Percentiles rank a stretch among this genome's conserved stretches.
Conservation (phyloP, 2,329 filamentous ascomycete genomes). For the Aspergillus sclerotialis region DNA sequence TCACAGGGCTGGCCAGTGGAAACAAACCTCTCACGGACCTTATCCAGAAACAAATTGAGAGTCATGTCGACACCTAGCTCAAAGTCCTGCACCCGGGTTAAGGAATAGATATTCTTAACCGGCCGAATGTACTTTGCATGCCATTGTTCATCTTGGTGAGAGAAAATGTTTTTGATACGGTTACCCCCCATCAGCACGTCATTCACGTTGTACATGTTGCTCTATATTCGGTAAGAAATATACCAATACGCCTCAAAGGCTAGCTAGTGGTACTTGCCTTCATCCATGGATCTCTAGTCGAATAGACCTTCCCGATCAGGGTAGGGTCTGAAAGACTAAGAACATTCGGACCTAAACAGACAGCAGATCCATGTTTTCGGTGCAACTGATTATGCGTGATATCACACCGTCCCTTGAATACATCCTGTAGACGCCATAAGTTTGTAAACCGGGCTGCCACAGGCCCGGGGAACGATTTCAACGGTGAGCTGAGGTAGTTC, state of each 20-base stretch:
- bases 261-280: constrained; percentile 11
- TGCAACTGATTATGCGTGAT: constrained; percentile 62
- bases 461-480: constrained; percentile 58
- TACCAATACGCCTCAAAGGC: too few relatives aligned
- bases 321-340: constrained; percentile 68
- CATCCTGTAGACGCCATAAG: constrained; percentile 68
- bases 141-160: constrained; percentile 19
- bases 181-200: constrained; percentile 18
- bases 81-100: constrained; percentile 20
- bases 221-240: constrained; percentile 14
- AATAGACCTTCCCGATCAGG: constrained; percentile 69
- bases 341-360: constrained; percentile 67
- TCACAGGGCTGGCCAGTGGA: background rate
- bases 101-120: constrained; percentile 16
- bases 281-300: constrained; percentile 56
- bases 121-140: constrained; percentile 18
- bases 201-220: constrained; percentile 21
- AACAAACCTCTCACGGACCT: constrained; percentile 14
- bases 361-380: constrained; percentile 63
- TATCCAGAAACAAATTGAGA: constrained; percentile 16
- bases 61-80: constrained; percentile 21
- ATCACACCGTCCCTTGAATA: constrained; percentile 57
- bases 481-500: constrained; percentile 11
- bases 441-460: constrained; percentile 61
- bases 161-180: constrained; percentile 20